A percentile compares a stretch with the other conserved stretches of the same genome.
Conservation (phyloP, 1,284 basidiomycete species). For the Cryptococcus sp. region DNA sequence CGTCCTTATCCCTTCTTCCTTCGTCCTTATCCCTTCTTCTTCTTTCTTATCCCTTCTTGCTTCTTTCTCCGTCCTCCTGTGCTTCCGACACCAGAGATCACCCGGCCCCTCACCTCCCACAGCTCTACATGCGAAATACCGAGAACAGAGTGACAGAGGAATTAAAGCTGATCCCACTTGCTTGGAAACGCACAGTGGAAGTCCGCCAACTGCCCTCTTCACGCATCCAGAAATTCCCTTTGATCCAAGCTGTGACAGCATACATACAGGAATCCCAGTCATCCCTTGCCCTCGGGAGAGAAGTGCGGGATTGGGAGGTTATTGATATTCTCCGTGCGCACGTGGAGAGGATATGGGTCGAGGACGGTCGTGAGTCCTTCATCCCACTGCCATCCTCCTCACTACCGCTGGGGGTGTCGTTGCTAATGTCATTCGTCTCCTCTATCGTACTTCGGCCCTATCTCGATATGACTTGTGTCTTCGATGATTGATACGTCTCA, state of each 20-base stretch:
- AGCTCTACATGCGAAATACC: too few relatives aligned
- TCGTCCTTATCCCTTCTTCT: too few relatives aligned
- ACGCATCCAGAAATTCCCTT: conserved; percentile 69
- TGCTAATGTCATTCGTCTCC: too few relatives aligned
- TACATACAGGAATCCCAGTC: conserved; percentile 65
- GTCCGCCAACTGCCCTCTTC: conserved; percentile 70
- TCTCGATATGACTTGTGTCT: background rate
- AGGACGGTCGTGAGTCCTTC: conserved; percentile 59
- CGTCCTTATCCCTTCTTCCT: too few relatives aligned
- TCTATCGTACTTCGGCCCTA: too few relatives aligned
- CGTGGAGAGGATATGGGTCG: conserved; percentile 75
- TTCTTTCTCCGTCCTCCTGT: too few relatives aligned
- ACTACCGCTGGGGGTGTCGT: conserved; percentile 29
- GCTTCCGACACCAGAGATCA: too few relatives aligned
- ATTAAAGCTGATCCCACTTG: background rate
- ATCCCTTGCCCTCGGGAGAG: conserved; percentile 41
- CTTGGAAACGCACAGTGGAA: conserved; percentile 64
- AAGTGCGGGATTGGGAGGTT: conserved; percentile 45
- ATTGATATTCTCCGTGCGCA: conserved; percentile 69
- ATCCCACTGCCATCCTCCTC: background rate
- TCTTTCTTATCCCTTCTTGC: background rate
- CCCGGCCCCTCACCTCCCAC: too few relatives aligned
- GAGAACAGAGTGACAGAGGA: too few relatives aligned
- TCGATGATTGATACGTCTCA: conserved; percentile 2
- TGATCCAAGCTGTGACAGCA: conserved; percentile 64